Evolutionary conservation across 2,329 filamentous ascomycete species (phyloP), one percentile per base, ranked within the genome.

Genomic region (Verticillium dahliae): DNA sequence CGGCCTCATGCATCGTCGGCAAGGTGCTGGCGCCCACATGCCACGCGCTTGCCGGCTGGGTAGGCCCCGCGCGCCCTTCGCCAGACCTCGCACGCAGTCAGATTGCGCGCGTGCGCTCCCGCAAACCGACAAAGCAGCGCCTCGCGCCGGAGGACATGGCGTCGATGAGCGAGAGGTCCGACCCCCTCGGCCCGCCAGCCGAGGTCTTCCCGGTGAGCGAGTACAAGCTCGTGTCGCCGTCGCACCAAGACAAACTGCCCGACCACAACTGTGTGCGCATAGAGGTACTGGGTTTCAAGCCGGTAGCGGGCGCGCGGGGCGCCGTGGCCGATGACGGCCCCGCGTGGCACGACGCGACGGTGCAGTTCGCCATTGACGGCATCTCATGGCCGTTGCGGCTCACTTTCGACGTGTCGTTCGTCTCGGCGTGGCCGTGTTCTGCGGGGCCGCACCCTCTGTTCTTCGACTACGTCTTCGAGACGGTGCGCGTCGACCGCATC

Each of bases 1-100:
- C 88, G 3, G 83, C 86, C 13, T 79, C 82, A 22, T 89, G 83
- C 67, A 89, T 92, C 61, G 86, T 92, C 2, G 90, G 89, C 41
- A 92, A 91, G 69, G 89, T 92, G 2, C 78, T 92, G 7, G 88
- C 86, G 45, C 86, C 89, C 31, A 91, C 89, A 0, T 90, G 90
- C 67, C 84, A 82, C 65, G 83, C 88, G 60, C 81, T 90, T 22
- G 89, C 85, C 54, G 90, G 90, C 31, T 92, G 90, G 90, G 78
- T 92, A 45, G 90, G 90, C 0, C 90, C 90, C 2, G 88, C 87
- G 35, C 82, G 87, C 7, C 87, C 87, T 27, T 89, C 88, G 1
- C 76, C 80, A 3, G 88, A 91, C 70, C 82, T 92, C 3, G 81
- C 80, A 57, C 83, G 85, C 41, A 87, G 86, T 1, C 87, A 92